Base-by-base conservation (phyloP, 2,329 filamentous ascomycete species). In the Dactylellina leptospora region DNA sequence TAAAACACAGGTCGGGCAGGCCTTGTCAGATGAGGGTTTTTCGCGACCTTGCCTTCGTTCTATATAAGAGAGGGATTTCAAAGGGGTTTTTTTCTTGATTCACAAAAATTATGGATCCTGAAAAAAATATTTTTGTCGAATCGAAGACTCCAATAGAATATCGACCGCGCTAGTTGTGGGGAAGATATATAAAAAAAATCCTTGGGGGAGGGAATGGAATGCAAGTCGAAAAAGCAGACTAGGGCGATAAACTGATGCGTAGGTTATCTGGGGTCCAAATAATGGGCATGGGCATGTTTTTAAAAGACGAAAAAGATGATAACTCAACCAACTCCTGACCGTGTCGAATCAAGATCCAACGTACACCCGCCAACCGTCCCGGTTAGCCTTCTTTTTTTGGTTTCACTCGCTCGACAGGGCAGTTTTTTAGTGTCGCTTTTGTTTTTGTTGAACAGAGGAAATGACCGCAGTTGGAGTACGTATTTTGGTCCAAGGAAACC, bases 1-100 rank as follows among this genome's bases (percentile, higher is more conserved):
- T 50, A 59, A 64, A 72, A 63, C 51, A 36, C 38, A 53, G 23
- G 45, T 72, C 28, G 47, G 42, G 45, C 53, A 50, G 33, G 68
- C 47, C 64, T 59, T 48, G 59, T 72, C 51, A 60, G 59, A 42
- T 72, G 68, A 72, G 68, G 59, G 30, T 68, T 68, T 68, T 68
- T 60, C 3, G 44, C 27, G 53, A 66, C 61, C 54, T 68, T 68
- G 59, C 51, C 64, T 72, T 63, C 42, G 30, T 62, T 71, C 44
- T 62, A 63, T 71, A 63, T 53, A 58, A 71, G 51, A 40, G 13
- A 62, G 48, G 50, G 50, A 56, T 51, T 51, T 61, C 51, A 47
- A 27, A 45, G 44, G 45, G 47, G 42, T 22, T 18, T 45, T 18
- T 45, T 10, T 45, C 18, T 11, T n/a, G 13, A n/a, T 40, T 40